Percentiles rank a stretch among this genome's conserved stretches.
phyloP scores from a whole-genome alignment of 345 rosid species.

The Gossypium arboreum region DNA sequence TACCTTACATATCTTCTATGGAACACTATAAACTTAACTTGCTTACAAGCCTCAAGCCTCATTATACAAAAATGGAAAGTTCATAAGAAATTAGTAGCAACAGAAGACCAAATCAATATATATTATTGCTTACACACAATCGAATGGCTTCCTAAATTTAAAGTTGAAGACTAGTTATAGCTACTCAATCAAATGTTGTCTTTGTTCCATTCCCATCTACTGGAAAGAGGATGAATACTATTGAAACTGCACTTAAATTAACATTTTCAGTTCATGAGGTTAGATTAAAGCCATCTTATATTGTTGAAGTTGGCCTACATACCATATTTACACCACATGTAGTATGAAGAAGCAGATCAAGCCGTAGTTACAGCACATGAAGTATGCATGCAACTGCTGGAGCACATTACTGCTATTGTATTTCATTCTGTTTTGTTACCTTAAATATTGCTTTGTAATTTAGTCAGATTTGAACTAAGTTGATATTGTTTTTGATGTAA shows the following conservation, averaged over 20 bases:
- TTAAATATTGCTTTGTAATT: too few species aligned
- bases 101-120: background rate
- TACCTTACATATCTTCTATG: background rate
- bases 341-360: too few species aligned
- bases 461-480: too few species aligned
- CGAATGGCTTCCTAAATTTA: background rate
- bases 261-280: background rate
- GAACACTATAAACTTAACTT: background rate
- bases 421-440: too few species aligned
- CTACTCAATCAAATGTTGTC: background rate
- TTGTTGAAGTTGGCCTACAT: too few species aligned
- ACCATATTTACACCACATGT: too few species aligned
- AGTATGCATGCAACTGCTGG: too few species aligned
- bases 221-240: conserved; percentile 21
- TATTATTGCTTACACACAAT: background rate
- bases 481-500: too few species aligned
- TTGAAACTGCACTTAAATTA: conserved; percentile 34
- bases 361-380: too few species aligned
- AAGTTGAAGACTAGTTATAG: background rate
- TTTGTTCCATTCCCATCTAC: background rate
- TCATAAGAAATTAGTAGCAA: background rate
- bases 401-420: too few species aligned
- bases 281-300: background rate
- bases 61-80: too few species aligned
- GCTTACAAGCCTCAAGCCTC: background rate